Evolutionary conservation across 2,329 filamentous ascomycete species (phyloP), one percentile per base, ranked within the genome.

Genomic region (Drechslerella dactyloides): DNA sequence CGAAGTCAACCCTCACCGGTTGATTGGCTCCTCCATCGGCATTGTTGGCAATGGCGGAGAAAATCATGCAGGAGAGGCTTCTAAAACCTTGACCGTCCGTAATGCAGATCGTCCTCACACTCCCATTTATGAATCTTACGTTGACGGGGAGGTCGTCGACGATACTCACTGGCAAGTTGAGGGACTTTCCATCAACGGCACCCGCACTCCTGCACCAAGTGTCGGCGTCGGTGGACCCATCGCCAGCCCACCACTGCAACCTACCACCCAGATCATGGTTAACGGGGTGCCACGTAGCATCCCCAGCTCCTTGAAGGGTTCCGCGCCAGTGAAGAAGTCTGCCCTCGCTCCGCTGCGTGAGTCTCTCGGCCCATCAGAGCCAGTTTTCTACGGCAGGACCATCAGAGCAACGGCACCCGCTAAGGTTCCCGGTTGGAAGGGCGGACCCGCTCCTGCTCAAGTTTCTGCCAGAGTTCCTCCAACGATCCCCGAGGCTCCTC

Each of bases 211-310:
- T 33, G 27, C 27, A 33, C 27, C 27, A 8, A 33, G 4, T 8
- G 8, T 33, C 8, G 27, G 3, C 27, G 8, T 33, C 8, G 27
- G 3, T 33, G 27, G 27, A 33, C 27, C 27, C 27, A 33, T 33
- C 8, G 27, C 8, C 27, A 8, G 27, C n/a, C 48, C 55, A 21
- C n/a, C n/a, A n/a, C n/a, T n/a, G n/a, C 15, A 56, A 7, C 8
- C 19, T 17, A 65, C 52, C 6, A 61, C 52, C 2, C 56, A 59
- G 1, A 19, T 72, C 13, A 51, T 56, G 21, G 42, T 72, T 5
- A 72, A 72, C 23, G 68, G 68, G 5, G 68, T 72, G 1, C 50
- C 68, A 40, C 60, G 60, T 17, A 59, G n/a, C 11, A 65, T 72
- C 44, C 68, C 68, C n/a, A 72, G 68, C 15, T 23, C 51, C 23